Conservation (phyloP, 768 basidiomycete genomes). For the Mycena filopes region DNA sequence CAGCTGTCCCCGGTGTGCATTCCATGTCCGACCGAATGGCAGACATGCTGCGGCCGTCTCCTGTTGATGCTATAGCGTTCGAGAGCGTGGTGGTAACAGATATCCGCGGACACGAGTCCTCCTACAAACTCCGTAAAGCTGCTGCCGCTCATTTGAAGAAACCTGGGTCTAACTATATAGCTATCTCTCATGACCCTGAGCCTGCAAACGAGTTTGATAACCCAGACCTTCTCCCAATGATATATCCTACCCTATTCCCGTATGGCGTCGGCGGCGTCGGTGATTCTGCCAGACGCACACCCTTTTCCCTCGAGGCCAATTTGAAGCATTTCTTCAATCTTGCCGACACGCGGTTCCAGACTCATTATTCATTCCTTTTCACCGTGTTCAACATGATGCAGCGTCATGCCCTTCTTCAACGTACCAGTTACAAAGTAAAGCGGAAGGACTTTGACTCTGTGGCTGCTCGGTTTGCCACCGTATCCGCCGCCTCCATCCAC, state of each 20-base stretch:
- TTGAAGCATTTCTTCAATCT: slow-evolving; percentile 3
- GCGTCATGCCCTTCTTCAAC: not conserved
- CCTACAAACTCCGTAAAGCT: not conserved
- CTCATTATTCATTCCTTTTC: slow-evolving; percentile 12
- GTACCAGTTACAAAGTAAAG: not conserved
- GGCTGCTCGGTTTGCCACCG: slow-evolving; percentile 1
- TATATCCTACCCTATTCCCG: slow-evolving; percentile 15
- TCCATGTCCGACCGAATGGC: no score
- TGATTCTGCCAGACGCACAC: not conserved
- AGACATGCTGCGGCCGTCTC: slow-evolving; percentile 24
- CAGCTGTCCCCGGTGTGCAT: no score
- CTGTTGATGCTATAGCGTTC: not conserved
- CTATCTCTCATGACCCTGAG: not conserved
- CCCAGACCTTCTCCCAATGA: slow-evolving; percentile 2
- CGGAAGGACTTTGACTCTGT: not conserved
- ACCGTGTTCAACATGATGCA: slow-evolving; percentile 18
- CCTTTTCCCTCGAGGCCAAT: not conserved
- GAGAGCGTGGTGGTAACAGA: slow-evolving; percentile 10
- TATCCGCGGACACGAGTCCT: not conserved
- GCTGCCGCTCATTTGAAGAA: not conserved
- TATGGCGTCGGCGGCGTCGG: slow-evolving; percentile 7
- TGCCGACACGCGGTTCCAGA: not conserved
- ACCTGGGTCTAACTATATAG: not conserved
- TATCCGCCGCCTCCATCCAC: not conserved
- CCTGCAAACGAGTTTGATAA: slow-evolving; percentile 11